These are phyloP conservation scores for Leccinum variicolor DNA, from an alignment of 768 basidiomycete species.

Conservation along the genomic window DNA sequence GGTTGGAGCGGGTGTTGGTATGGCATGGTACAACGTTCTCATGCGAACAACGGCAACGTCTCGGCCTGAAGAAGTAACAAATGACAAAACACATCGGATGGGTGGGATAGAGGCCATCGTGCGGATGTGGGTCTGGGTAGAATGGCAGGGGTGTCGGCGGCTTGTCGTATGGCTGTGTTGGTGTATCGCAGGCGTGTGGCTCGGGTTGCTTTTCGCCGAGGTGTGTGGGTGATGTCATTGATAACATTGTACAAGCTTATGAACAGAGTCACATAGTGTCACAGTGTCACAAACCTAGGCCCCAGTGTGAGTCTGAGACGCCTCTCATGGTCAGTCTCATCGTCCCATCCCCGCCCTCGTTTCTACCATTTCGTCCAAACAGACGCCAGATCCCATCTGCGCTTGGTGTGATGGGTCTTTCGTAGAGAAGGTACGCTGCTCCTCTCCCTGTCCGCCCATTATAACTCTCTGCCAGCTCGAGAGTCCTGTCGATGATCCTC, in stretches of 20 bases:
- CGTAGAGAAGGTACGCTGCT: constrained; percentile 59
- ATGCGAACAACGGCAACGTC: constrained; percentile 49
- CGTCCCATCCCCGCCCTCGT: background rate
- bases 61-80: background rate
- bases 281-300: background rate
- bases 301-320: constrained; percentile 86
- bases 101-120: constrained; percentile 37
- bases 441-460: background rate
- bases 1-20: constrained; percentile 57
- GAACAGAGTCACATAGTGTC: background rate
- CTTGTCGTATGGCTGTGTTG: constrained; percentile 2
- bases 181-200: background rate
- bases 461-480: constrained; percentile 54
- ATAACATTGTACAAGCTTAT: background rate
- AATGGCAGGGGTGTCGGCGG: constrained; percentile 6
- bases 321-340: constrained; percentile 59
- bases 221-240: background rate
- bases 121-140: constrained; percentile 48
- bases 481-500: constrained; percentile 71
- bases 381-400: constrained; percentile 83
- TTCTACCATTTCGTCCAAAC: constrained; percentile 7
- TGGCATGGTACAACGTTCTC: constrained; percentile 66
- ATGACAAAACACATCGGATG: constrained; percentile 13
- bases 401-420: constrained; percentile 80
- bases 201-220: background rate